Conservation (phyloP, 2,329 filamentous ascomycete species). For the Ophiostoma australiae region DNA sequence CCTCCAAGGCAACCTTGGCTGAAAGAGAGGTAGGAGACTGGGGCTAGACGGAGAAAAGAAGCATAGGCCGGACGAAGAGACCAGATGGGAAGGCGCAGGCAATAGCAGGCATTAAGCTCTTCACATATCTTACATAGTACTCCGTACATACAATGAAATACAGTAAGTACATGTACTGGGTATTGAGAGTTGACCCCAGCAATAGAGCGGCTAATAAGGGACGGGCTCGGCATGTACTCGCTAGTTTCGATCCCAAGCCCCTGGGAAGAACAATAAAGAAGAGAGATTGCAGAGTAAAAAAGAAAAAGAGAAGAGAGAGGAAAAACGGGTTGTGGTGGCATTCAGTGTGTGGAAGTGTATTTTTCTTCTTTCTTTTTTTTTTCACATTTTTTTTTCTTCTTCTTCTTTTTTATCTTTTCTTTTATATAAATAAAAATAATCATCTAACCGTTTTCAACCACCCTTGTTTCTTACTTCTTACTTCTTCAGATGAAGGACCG, state of each 20-base stretch:
- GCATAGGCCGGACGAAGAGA: slow-evolving; percentile 15
- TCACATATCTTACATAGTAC: too few relatives aligned
- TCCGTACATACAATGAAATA: too few relatives aligned
- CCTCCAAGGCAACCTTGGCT: background rate
- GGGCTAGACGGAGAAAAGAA: background rate
- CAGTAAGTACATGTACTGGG: too few relatives aligned
- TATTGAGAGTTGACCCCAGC: slow-evolving; percentile 26
- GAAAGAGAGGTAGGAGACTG: background rate
- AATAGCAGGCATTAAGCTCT: background rate
- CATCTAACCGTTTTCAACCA: background rate
- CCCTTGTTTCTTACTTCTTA: background rate
- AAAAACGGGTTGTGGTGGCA: background rate
- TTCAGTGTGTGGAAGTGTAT: background rate
- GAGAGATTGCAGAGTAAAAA: slow-evolving; percentile 1
- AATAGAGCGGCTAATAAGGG: slow-evolving; percentile 32
- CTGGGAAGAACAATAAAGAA: slow-evolving; percentile 29
- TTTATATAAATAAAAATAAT: background rate
- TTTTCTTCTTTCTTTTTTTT: background rate
- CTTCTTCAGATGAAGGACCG: background rate
- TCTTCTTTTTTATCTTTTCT: background rate
- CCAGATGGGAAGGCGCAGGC: slow-evolving; percentile 15
- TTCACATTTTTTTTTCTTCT: background rate
- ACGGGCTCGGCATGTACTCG: slow-evolving; percentile 34
- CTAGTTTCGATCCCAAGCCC: slow-evolving; percentile 35
- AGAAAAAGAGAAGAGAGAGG: background rate